These are phyloP conservation scores for Solanum chacoense DNA, from an alignment of 305 asterid genomes.

Conservation along the genomic window DNA sequence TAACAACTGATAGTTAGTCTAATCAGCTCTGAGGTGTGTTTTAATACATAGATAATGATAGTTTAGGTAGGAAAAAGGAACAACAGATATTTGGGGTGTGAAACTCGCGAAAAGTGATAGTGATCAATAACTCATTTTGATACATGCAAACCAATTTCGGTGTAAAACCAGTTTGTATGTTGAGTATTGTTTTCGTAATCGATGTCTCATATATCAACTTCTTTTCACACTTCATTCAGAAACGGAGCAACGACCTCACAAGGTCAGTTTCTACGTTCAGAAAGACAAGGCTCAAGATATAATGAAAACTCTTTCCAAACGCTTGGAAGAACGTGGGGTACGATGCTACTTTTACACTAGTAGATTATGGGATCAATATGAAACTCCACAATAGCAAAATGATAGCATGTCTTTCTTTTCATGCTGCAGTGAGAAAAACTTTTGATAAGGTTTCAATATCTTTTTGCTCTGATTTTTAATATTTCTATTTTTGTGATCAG, in stretches of 20 bases:
- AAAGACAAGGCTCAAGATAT: constrained; percentile 70
- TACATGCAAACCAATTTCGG: not conserved
- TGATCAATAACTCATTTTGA: not conserved
- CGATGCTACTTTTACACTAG: constrained; percentile 7
- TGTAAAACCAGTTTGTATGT: not conserved
- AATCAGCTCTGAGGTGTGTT: not conserved
- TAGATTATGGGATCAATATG: not conserved
- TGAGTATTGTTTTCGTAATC: not conserved
- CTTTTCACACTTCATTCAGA: constrained; percentile 52
- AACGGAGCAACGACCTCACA: constrained; percentile 90
- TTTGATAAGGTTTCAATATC: not conserved
- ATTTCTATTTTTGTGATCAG: constrained; percentile 27
- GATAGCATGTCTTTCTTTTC: not conserved
- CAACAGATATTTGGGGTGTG: not conserved
- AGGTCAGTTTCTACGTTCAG: constrained; percentile 73
- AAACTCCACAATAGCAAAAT: not conserved
- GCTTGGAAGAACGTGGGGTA: constrained; percentile 72
- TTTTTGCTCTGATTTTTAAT: not conserved
- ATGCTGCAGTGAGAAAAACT: not conserved
- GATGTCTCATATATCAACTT: not conserved
- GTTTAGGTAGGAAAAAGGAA: not conserved
- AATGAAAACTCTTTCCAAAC: constrained; percentile 39
- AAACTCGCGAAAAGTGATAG: not conserved
- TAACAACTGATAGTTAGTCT: not conserved
- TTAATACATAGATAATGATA: not conserved